Evolutionary conservation across 1,139 yeast genomes (phyloP).

Genomic region (Nakaseomyces glabratus): DNA sequence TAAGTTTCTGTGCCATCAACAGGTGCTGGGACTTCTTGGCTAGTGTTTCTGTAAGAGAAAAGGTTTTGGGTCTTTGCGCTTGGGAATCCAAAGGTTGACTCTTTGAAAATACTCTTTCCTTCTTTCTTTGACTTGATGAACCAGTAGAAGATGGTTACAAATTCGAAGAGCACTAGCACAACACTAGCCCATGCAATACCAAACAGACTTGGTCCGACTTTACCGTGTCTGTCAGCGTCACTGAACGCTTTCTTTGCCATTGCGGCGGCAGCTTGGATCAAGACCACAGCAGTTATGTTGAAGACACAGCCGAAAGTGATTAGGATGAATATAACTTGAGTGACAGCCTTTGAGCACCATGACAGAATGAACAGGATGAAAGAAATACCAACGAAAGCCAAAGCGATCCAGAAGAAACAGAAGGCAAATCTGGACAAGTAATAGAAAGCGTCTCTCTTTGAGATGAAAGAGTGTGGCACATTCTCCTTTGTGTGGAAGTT

Average conservation of each 20-base stretch:
- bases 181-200: constrained; percentile 68
- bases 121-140: constrained; percentile 16
- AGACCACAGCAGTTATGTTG: constrained; percentile 50
- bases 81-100: constrained; percentile 1
- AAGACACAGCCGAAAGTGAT: constrained; percentile 45
- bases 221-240: constrained; percentile 36
- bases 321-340: constrained; percentile 47
- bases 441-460: constrained; percentile 50
- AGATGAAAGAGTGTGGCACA: constrained; percentile 51
- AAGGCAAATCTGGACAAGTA: constrained; percentile 65
- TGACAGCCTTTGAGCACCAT: constrained; percentile 38
- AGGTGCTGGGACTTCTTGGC: constrained; percentile 11
- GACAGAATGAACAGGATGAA: constrained; percentile 37
- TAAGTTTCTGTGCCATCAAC: constrained; percentile 11
- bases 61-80: constrained; percentile 1
- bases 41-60: constrained; percentile 7
- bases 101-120: constrained; percentile 6
- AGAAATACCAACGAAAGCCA: constrained; percentile 47
- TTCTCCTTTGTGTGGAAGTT: constrained; percentile 49
- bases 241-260: constrained; percentile 57
- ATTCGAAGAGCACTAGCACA: constrained; percentile 16
- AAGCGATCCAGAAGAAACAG: constrained; percentile 53
- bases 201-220: constrained; percentile 48
- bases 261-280: constrained; percentile 60
- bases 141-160: constrained; percentile 9